Conservation (phyloP, 345 rosid species). For the Ceriops decandra region DNA sequence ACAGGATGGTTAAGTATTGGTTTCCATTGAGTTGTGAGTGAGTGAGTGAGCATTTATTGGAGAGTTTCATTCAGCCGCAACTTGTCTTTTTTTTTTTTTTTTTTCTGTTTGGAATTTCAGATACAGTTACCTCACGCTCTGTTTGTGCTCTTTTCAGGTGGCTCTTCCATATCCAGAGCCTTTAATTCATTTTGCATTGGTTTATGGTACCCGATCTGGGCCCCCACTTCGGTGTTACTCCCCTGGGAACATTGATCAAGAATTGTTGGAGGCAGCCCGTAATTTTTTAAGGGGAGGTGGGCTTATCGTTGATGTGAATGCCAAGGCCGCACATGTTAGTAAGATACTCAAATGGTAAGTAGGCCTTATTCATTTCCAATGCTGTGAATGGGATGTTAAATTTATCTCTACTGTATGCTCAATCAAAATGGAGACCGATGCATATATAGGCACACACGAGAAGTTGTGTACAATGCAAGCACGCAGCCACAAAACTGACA, state of each 20-base stretch:
- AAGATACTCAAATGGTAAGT: constrained; percentile 72
- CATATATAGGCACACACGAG: no score
- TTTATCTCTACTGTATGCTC: no score
- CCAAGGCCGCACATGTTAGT: constrained; percentile 51
- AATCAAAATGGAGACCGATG: no score
- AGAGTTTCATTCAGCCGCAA: background rate
- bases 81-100: background rate
- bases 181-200: constrained; percentile 69
- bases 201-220: constrained; percentile 73
- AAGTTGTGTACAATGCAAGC: no score
- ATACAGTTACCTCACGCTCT: background rate
- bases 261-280: constrained; percentile 69
- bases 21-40: no score
- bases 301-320: constrained; percentile 48
- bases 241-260: constrained; percentile 72
- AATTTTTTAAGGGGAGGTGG: constrained; percentile 70
- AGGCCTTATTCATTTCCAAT: background rate
- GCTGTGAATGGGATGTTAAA: background rate
- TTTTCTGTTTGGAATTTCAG: background rate
- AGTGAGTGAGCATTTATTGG: background rate
- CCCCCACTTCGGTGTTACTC: constrained; percentile 75
- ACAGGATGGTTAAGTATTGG: no score
- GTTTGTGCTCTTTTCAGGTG: constrained; percentile 33
- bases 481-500: no score
- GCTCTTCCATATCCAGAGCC: constrained; percentile 69